These are phyloP conservation scores for Aspergillus sojae DNA, from an alignment of 2,329 filamentous ascomycete species.

Conservation along the genomic window DNA sequence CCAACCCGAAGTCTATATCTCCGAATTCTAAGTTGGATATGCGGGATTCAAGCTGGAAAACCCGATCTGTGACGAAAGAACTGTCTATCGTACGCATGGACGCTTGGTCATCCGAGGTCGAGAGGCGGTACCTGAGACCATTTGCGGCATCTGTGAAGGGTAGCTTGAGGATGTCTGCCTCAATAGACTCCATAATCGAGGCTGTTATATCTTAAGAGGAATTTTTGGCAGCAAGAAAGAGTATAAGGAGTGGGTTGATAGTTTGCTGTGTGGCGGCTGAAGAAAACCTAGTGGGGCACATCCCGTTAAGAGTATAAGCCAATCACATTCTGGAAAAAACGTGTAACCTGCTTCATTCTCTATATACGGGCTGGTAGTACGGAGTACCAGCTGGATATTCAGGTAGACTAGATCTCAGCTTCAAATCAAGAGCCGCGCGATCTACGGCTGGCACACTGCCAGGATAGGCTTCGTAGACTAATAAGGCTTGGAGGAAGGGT, in stretches of 20 bases:
- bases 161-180: fast-evolving
- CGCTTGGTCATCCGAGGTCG: not conserved
- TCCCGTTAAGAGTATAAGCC: too few species aligned
- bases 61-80: not conserved
- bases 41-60: not conserved
- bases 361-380: too few species aligned
- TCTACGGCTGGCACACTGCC: too few species aligned
- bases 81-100: not conserved
- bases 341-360: too few species aligned
- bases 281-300: not conserved
- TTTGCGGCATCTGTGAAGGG: not conserved
- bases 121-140: not conserved
- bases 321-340: too few species aligned
- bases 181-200: not conserved
- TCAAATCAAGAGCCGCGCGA: too few species aligned
- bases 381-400: too few species aligned
- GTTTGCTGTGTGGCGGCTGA: too few species aligned
- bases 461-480: too few species aligned
- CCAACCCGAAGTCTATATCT: not conserved
- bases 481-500: too few species aligned
- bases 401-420: too few species aligned
- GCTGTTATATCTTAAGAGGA: not conserved
- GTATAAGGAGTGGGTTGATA: not conserved
- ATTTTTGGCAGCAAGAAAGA: not conserved
- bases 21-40: not conserved